Base-by-base conservation (phyloP, 495 filamentous ascomycete genomes). In the Parathielavia appendiculata region DNA sequence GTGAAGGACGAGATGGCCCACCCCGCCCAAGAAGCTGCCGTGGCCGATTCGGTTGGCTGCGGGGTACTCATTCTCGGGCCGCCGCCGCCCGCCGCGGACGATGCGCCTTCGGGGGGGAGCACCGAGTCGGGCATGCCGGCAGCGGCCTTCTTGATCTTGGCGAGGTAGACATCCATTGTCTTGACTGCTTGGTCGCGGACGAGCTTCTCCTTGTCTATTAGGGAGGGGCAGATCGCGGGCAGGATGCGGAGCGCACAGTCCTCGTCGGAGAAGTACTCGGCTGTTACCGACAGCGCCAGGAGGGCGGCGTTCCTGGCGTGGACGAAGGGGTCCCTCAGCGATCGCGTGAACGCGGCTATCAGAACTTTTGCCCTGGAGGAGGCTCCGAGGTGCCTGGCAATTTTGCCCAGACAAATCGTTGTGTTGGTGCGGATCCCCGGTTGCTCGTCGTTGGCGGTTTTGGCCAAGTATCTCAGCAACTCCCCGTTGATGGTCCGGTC, bases 1-100 rank as follows among this genome's bases (percentile, higher is more conserved):
- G 93, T 96, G 71, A 98, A 97, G n/a, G 90, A 95, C 2, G 93
- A 96, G 46, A 98, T 96, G 0, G 93, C 93, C 93, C 93, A 98
- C 43, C 95, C 93, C 6, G 92, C 84, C 95, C 92, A 97, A 4
- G 62, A 54, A 5, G 68, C 56, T 13, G 66, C 23, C 4, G 85
- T 30, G 26, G 26, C 82, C 14, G 84, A 83, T 12, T 73, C 74
- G 38, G 71, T 71, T 1, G 79, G 68, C 54, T 87, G 85, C 6
- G 83, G 80, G 1, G 89, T 93, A 56, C 85, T 86, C 76, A 95
- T 92, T 20, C 89, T 82, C 5, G 88, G 84, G 4, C 20, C 57
- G 26, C 26, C 57, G 26, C 26, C 26, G 14, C 34, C 35, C 8
- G 63, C 73, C 34, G 74, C 73, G 51, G 71, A 72, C 5, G 79